Percentiles rank a stretch among this genome's conserved stretches.
Conservation (phyloP, 106 monocot species). For the Gastrodia elata region DNA sequence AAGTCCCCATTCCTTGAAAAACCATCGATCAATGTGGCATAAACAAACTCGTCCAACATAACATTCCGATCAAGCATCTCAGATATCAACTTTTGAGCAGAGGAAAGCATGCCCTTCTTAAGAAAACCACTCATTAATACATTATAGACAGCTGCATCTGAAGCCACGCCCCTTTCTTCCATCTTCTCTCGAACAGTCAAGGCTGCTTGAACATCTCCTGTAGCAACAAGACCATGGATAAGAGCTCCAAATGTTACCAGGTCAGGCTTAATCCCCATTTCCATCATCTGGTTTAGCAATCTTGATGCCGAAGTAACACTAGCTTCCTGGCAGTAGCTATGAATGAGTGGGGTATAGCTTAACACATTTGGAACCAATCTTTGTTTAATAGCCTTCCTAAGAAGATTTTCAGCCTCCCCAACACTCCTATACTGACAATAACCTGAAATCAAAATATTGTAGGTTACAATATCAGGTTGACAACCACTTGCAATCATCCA, state of each 20-base stretch:
- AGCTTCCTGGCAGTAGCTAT: slow-evolving; percentile 46
- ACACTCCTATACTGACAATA: slow-evolving; percentile 32
- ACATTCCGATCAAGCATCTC: slow-evolving; percentile 74
- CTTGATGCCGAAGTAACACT: slow-evolving; percentile 32
- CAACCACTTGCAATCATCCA: slow-evolving; percentile 46
- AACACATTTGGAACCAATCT: slow-evolving; percentile 34
- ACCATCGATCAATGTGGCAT: slow-evolving; percentile 70
- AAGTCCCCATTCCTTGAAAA: slow-evolving; percentile 73
- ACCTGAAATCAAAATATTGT: slow-evolving; percentile 64
- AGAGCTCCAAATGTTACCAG: slow-evolving; percentile 80
- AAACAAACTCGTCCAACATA: slow-evolving; percentile 62
- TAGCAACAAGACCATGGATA: slow-evolving; percentile 63
- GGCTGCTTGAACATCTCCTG: slow-evolving; percentile 54
- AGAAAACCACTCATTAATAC: slow-evolving; percentile 68
- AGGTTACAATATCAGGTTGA: slow-evolving; percentile 54
- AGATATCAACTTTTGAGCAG: slow-evolving; percentile 46
- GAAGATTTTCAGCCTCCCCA: slow-evolving; percentile 30
- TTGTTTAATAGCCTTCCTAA: slow-evolving; percentile 36
- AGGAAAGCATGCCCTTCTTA: slow-evolving; percentile 73
- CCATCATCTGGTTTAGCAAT: slow-evolving; percentile 50
- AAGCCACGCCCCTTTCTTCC: slow-evolving; percentile 45
- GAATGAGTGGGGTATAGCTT: slow-evolving; percentile 81
- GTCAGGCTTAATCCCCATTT: slow-evolving; percentile 48
- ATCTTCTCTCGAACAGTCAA: slow-evolving; percentile 49
- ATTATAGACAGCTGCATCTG: slow-evolving; percentile 76